A percentile compares a stretch with the other conserved stretches of the same genome.
phyloP scores from a whole-genome alignment of 1,284 basidiomycete species.

The Fistulinella staudtii region DNA sequence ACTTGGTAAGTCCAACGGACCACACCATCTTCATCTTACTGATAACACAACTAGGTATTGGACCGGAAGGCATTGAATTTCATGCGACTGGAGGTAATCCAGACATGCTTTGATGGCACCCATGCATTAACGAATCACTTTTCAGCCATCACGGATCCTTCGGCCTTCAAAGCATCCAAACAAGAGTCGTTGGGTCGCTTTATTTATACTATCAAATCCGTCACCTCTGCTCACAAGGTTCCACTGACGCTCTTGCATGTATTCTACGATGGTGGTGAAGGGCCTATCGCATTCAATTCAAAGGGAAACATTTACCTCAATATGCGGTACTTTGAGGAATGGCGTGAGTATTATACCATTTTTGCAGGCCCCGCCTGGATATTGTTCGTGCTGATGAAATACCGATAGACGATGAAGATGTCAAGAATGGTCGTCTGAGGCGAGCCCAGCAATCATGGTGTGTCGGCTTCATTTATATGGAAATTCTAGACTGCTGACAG shows the following conservation, averaged over 20 bases:
- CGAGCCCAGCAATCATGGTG: too few relatives aligned
- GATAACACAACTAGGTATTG: neutral
- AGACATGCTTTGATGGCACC: neutral
- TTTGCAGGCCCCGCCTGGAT: neutral
- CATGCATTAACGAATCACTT: neutral
- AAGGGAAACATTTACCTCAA: conserved; percentile 90
- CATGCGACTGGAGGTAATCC: neutral
- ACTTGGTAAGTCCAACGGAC: neutral
- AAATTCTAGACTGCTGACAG: too few relatives aligned
- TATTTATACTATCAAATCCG: neutral
- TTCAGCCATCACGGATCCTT: neutral
- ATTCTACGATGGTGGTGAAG: conserved; percentile 81
- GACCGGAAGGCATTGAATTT: neutral
- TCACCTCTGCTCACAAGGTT: neutral
- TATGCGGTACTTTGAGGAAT: conserved; percentile 79
- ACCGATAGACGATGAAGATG: too few relatives aligned
- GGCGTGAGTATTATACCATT: neutral
- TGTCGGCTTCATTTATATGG: too few relatives aligned
- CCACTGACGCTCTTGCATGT: conserved; percentile 32
- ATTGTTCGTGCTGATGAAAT: neutral
- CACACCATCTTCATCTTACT: neutral
- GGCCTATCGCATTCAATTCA: conserved; percentile 93
- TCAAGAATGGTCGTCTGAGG: too few relatives aligned
- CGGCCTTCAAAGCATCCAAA: neutral
- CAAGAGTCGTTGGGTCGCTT: neutral